Evolutionary conservation across 352 stramenopile species (phyloP), one percentile per base, ranked within the genome.

Genomic region (Pythium rishiriense): DNA sequence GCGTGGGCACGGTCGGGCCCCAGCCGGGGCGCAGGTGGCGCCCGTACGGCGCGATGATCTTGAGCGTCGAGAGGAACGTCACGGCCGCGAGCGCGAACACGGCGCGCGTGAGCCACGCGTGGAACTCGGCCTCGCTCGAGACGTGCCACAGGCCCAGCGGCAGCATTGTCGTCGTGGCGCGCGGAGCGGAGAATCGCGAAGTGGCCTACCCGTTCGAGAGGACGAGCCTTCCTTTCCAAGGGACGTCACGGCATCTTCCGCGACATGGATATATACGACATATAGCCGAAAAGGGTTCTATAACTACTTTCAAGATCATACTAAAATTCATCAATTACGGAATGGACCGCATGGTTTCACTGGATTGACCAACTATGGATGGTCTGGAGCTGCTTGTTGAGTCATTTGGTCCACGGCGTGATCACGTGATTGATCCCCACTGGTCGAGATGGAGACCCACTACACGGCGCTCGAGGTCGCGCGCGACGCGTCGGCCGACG

Each of bases 31-130:
- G 78, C 51, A 70, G 55, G 61, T 89, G 70, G 14, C 83, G 77
- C 0, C 83, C 83, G 58, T 90, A 92, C 21, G 83, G 83, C 12
- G 83, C 83, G 35, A 75, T 86, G 58, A 92, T 73, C 35, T 83
- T 51, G 54, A 62, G 79, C 54, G 78, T 87, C 22, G 68, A 71
- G 26, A 75, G 28, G 51, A 75, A 85, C 21, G 81, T 90, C 31
- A 83, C 58, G 15, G 66, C 58, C n/a, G 78, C 80, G 26, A 89
- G 68, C 39, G 63, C 78, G 57, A 89, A 89, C 22, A 86, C 75
- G 24, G 37, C 46, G 28, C 22, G 25, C 54, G 55, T 62, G 48
- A 88, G 72, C 77, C 73, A 88, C 58, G 61, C 49, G 60, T 88
- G 79, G 37, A 88, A 52, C 62, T 78, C 77, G 54, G 68, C 68